These are phyloP conservation scores for Zizania latifolia DNA, from an alignment of 176 grass and related monocot species.

Conservation along the genomic window DNA sequence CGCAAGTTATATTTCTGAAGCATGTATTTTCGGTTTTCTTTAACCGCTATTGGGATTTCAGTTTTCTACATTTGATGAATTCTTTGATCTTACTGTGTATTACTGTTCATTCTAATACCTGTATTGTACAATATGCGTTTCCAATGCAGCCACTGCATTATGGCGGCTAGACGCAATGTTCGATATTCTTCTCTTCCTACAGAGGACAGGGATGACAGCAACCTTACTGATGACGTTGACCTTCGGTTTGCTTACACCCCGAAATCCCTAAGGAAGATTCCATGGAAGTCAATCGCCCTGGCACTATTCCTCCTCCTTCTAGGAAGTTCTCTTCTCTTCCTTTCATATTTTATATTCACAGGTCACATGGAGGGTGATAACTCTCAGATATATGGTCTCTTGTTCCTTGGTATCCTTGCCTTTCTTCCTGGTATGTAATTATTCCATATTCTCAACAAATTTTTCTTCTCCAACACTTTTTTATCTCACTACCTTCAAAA, in stretches of 20 bases:
- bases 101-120: neutral
- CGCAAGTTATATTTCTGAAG: neutral
- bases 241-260: slow-evolving; percentile 76
- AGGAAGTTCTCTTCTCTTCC: slow-evolving; percentile 58
- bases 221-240: slow-evolving; percentile 36
- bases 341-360: slow-evolving; percentile 77
- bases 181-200: slow-evolving; percentile 51
- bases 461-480: no score
- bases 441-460: no score
- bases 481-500: no score
- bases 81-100: neutral
- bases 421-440: slow-evolving; percentile 98
- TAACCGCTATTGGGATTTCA: neutral
- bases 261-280: slow-evolving; percentile 60
- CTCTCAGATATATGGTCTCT: slow-evolving; percentile 72
- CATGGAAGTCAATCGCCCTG: slow-evolving; percentile 83
- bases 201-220: slow-evolving; percentile 29
- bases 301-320: slow-evolving; percentile 77
- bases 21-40: neutral
- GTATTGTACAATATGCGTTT: neutral
- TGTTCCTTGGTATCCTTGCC: slow-evolving; percentile 75
- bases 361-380: slow-evolving; percentile 87
- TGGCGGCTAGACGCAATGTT: slow-evolving; percentile 58
- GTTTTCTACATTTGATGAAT: neutral
- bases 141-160: slow-evolving; percentile 13